Base-by-base conservation (phyloP, 2,329 filamentous ascomycete species). In the Emmonsiellopsis sp. region DNA sequence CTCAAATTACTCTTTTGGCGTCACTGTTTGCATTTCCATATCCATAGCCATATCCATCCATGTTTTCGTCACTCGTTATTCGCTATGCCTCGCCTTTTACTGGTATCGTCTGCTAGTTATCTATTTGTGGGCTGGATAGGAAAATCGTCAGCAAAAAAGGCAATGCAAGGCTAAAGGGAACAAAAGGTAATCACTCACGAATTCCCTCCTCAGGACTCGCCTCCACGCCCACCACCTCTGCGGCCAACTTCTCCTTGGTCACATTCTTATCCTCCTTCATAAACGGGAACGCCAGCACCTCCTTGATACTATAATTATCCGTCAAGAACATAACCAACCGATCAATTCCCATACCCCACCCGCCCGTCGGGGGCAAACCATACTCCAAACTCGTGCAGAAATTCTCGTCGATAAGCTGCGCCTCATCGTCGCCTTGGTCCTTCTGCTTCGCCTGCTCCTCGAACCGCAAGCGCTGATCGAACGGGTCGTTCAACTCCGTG, bases 371-470 rank as follows among this genome's bases (percentile, higher is more conserved):
- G 5, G 93, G 92, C 55, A 98, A 75, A 61, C 88, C 88, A 65
- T 90, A 93, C 71, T 97, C 93, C 55, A 97, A 82, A 52, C 87
- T 84, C 57, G 86, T 86, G 65, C 90, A 88, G 79, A 97, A 97
- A 63, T 88, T 94, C 81, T 97, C 92, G 63, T 98, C 94, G 53
- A 97, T 84, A 62, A 93, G 77, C 75, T 97, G 93, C 1, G 92
- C 94, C 75, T 98, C 94, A 63, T 97, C 90, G 61, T 98, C 94
- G 67, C 94, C 93, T 74, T 95, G 88, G 6, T 84, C 89, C 82
- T 97, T 97, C 77, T 97, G 91, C 63, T 83, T 81, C 4, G 91
- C 92, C 75, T 98, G 93, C 81, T 97, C 92, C 71, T 95, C 90
- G 70, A 92, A 92, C 33, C 90, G 84, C 58, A 92, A 75, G 57